A percentile compares a stretch with the other conserved stretches of the same genome.
phyloP scores from a whole-genome alignment of 768 basidiomycete species.

The Calocybe cyanea region DNA sequence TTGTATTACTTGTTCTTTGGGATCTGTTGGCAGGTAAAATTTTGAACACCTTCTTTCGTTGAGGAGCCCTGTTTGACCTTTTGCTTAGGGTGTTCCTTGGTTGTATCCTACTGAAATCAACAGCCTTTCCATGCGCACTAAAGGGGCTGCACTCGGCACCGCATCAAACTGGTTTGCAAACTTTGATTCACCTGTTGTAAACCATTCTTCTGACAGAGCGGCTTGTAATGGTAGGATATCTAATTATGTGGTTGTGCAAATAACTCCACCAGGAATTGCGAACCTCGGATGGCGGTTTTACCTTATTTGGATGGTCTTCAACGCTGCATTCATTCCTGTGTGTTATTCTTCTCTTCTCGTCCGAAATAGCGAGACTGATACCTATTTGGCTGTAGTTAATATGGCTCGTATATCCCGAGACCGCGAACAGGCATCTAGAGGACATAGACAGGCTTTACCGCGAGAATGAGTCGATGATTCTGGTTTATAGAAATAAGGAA shows the following conservation, averaged over 20 bases:
- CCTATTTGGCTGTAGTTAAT: conserved; percentile 27
- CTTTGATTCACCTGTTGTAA: background rate
- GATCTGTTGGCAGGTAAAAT: conserved; percentile 46
- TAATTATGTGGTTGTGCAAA: conserved; percentile 49
- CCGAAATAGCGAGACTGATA: background rate
- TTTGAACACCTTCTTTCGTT: background rate
- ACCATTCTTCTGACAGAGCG: background rate
- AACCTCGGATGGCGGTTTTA: conserved; percentile 48
- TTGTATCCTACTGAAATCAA: conserved; percentile 51
- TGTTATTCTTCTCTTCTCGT: conserved; percentile 11
- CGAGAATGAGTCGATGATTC: conserved; percentile 37
- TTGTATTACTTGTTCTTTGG: conserved; percentile 49
- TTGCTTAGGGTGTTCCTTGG: conserved; percentile 42
- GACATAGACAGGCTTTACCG: conserved; percentile 47
- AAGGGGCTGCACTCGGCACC: conserved; percentile 45
- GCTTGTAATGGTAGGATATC: conserved; percentile 32
- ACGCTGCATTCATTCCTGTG: conserved; percentile 46
- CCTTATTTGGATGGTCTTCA: conserved; percentile 46
- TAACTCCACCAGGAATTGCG: conserved; percentile 43
- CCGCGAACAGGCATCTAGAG: conserved; percentile 45
- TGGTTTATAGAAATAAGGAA: conserved; percentile 40
- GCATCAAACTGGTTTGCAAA: conserved; percentile 40
- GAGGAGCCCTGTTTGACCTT: background rate
- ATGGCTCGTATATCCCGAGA: conserved; percentile 47
- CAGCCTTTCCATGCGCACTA: conserved; percentile 45